phyloP scores from a whole-genome alignment of 179 eudicot species.

The Actinidia chinensis region DNA sequence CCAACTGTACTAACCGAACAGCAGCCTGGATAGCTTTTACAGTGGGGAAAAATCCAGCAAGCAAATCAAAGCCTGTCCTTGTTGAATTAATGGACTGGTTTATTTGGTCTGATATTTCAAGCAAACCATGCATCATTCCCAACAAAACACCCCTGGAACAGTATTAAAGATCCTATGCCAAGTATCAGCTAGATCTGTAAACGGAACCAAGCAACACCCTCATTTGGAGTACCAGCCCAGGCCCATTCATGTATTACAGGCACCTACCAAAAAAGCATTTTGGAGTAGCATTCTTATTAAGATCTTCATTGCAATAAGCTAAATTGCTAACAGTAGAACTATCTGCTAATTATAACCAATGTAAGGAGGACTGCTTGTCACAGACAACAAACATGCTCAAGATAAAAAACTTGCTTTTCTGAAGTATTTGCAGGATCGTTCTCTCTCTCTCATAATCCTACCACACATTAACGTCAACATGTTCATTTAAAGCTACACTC shows the following conservation, averaged over 20 bases:
- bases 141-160: slow-evolving; percentile 94
- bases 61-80: slow-evolving; percentile 67
- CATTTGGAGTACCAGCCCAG: slow-evolving; percentile 97
- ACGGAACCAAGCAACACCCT: slow-evolving; percentile 98
- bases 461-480: too few species aligned
- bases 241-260: slow-evolving; percentile 74
- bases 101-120: slow-evolving; percentile 81
- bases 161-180: slow-evolving; percentile 90
- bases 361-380: too few species aligned
- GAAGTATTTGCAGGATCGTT: not conserved
- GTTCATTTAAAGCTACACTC: too few species aligned
- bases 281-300: not conserved
- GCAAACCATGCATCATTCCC: slow-evolving; percentile 94
- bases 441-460: too few species aligned
- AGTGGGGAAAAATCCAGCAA: slow-evolving; percentile 66
- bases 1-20: slow-evolving; percentile 87
- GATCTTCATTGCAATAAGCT: not conserved
- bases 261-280: not conserved
- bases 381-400: not conserved
- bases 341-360: too few species aligned
- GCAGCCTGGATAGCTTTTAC: slow-evolving; percentile 95
- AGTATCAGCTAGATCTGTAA: slow-evolving; percentile 83
- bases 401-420: not conserved
- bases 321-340: not conserved
- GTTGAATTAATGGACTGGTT: slow-evolving; percentile 58